Conservation (phyloP, 345 rosid genomes). For the Firmiana major region DNA sequence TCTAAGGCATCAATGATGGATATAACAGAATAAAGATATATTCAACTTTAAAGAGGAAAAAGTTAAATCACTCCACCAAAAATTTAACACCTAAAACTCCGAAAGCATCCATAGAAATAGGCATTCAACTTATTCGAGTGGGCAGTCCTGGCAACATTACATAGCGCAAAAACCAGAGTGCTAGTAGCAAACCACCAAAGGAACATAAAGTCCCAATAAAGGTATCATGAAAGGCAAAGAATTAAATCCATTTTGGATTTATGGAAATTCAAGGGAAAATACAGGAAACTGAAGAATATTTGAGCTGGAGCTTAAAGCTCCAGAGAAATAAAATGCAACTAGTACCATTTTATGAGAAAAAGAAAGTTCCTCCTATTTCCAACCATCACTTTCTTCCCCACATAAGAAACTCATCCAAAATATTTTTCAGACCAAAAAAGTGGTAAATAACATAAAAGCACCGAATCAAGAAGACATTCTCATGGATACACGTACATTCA, state of each 20-base stretch:
- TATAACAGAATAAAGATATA: background rate
- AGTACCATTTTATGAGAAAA: background rate
- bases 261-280: conserved; percentile 3
- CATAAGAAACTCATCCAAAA: background rate
- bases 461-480: background rate
- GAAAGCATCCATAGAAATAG: background rate
- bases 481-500: background rate
- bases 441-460: background rate
- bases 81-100: background rate
- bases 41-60: background rate
- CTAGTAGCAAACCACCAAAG: background rate
- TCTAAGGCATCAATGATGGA: background rate
- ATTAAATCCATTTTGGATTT: background rate
- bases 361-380: background rate
- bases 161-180: background rate
- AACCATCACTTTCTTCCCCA: background rate
- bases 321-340: background rate
- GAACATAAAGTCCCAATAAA: background rate
- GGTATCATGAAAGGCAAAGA: conserved; percentile 1
- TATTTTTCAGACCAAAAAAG: background rate
- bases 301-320: background rate
- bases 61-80: background rate
- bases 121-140: background rate
- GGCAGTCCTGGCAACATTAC: background rate
- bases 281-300: background rate